Evolutionary conservation across 352 stramenopile species (phyloP).

Genomic region (Achlya hypogyna): DNA sequence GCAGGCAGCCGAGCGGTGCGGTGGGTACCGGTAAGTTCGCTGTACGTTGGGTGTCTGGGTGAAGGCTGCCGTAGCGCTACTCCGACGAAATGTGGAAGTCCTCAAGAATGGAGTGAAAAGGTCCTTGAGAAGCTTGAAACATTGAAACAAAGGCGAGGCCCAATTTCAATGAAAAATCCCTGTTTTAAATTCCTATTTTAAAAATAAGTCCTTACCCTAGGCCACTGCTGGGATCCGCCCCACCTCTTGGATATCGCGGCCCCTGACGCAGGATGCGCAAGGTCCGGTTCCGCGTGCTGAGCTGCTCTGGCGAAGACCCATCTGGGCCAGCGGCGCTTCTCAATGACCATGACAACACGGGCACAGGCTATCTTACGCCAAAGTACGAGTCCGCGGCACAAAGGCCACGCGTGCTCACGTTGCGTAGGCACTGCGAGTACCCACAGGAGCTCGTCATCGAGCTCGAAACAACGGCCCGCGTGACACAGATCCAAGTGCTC

Average conservation of each 20-base stretch:
- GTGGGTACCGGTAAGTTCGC: no score
- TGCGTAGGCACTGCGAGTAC: constrained; percentile 81
- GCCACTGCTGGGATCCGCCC: not conserved
- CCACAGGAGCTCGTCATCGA: constrained; percentile 88
- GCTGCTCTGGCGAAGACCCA: constrained; percentile 81
- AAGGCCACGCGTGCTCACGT: not conserved
- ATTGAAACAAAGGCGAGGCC: no score
- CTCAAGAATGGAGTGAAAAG: no score
- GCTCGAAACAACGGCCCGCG: constrained; percentile 54
- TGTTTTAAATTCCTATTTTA: no score
- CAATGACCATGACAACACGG: constrained; percentile 61
- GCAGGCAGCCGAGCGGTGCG: no score
- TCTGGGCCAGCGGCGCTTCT: constrained; percentile 75
- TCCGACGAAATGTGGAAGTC: no score
- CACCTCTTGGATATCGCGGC: not conserved
- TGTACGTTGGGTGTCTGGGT: no score
- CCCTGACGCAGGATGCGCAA: constrained; percentile 47
- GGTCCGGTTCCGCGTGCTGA: constrained; percentile 73
- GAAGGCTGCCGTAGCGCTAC: no score
- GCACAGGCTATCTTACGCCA: constrained; percentile 70
- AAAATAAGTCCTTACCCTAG: no score
- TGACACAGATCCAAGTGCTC: constrained; percentile 82
- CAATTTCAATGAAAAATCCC: no score
- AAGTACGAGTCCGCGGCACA: constrained; percentile 28
- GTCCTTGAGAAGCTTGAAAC: no score